These are phyloP conservation scores for Xylariaceae sp. DNA, from an alignment of 2,329 filamentous ascomycete species.

Conservation along the genomic window DNA sequence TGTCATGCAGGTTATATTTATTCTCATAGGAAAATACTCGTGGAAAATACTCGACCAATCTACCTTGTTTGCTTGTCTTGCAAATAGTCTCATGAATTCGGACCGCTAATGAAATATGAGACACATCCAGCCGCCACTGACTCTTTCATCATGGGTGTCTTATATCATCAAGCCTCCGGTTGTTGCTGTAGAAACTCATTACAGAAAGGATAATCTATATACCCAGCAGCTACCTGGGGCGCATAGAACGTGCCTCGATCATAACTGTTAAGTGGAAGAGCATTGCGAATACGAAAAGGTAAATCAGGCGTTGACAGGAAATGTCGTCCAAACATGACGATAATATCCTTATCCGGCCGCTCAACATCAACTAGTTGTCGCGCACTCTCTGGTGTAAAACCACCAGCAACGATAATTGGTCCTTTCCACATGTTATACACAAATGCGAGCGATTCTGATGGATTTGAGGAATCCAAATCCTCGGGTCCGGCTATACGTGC, in stretches of 20 bases:
- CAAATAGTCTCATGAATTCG: too few relatives aligned
- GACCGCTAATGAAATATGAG: too few relatives aligned
- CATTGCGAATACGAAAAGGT: slow-evolving; percentile 51
- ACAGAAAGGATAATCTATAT: slow-evolving; percentile 48
- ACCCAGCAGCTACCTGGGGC: slow-evolving; percentile 41
- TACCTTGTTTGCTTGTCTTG: too few relatives aligned
- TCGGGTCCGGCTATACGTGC: slow-evolving; percentile 55
- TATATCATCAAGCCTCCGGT: too few relatives aligned
- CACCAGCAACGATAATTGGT: slow-evolving; percentile 42
- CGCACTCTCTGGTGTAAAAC: slow-evolving; percentile 37
- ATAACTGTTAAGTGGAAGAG: slow-evolving; percentile 51
- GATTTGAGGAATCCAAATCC: slow-evolving; percentile 44
- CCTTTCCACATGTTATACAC: slow-evolving; percentile 43
- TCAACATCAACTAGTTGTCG: slow-evolving; percentile 35
- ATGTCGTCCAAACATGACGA: slow-evolving; percentile 54
- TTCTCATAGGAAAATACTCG: too few relatives aligned
- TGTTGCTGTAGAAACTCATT: slow-evolving; percentile 21
- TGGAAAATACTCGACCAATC: too few relatives aligned
- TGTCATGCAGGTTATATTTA: too few relatives aligned
- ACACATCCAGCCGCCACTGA: too few relatives aligned
- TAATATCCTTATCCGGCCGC: slow-evolving; percentile 36
- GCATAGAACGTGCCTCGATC: slow-evolving; percentile 55
- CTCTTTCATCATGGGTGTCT: too few relatives aligned
- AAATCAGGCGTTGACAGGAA: slow-evolving; percentile 59
- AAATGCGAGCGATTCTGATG: slow-evolving; percentile 6